Percentiles rank a stretch among this genome's conserved stretches.
These are phyloP conservation scores for Talaromyces thailandensis DNA, from an alignment of 495 filamentous ascomycete genomes.

Conservation along the genomic window DNA sequence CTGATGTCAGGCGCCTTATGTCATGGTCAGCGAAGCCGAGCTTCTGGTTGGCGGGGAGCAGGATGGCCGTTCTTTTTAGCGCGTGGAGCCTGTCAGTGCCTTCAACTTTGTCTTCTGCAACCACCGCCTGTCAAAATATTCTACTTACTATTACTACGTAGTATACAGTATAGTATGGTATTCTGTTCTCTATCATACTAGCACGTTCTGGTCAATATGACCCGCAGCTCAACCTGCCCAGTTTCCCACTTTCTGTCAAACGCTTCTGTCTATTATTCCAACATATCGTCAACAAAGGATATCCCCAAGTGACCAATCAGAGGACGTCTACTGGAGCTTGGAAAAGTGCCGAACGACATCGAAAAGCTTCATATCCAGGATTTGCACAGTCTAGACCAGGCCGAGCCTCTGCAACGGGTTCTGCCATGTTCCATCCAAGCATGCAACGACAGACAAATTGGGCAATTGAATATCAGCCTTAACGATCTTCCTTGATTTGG, in stretches of 20 bases:
- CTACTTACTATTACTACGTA: no score
- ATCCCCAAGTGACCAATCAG: neutral
- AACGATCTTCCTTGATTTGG: neutral
- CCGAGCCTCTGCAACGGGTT: neutral
- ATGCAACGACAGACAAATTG: neutral
- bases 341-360: neutral
- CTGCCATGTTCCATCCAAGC: neutral
- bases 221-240: neutral
- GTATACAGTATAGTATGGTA: neutral
- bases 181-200: neutral
- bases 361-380: neutral
- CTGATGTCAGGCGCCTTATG: neutral
- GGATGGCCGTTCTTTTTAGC: neutral
- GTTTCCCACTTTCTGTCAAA: neutral
- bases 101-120: neutral
- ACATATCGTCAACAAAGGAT: neutral
- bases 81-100: neutral
- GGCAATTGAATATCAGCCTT: neutral
- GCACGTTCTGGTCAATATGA: neutral
- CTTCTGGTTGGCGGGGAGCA: slow-evolving; percentile 6
- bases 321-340: neutral
- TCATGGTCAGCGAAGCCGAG: slow-evolving; percentile 1
- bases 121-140: no score
- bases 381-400: neutral
- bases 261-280: no score